Percentiles rank a stretch among this genome's conserved stretches.
phyloP scores from a whole-genome alignment of 2,329 filamentous ascomycete species.

The Fusarium sp. region DNA sequence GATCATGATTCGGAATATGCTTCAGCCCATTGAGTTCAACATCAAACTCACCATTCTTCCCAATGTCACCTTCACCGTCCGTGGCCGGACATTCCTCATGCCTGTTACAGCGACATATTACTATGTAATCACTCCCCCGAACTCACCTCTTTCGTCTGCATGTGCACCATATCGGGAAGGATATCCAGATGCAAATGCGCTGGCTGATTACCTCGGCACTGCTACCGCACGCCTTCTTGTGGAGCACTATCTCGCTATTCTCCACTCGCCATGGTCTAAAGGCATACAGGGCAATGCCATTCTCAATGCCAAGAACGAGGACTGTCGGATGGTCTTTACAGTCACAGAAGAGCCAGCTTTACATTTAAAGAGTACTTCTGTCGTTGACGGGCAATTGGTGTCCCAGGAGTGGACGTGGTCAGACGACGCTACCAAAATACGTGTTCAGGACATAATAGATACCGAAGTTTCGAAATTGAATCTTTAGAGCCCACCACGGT shows the following conservation, averaged over 20 bases:
- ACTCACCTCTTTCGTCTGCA: constrained; percentile 50
- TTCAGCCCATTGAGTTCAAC: constrained; percentile 56
- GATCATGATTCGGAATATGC: constrained; percentile 56
- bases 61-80: constrained; percentile 56
- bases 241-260: constrained; percentile 49
- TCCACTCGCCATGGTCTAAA: constrained; percentile 46
- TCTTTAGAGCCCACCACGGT: constrained; percentile 21
- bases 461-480: constrained; percentile 25
- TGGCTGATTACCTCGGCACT: constrained; percentile 60
- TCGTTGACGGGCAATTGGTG: constrained; percentile 22
- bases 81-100: constrained; percentile 58
- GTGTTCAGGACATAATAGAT: constrained; percentile 40
- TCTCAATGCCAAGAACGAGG: constrained; percentile 44
- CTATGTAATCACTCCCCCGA: constrained; percentile 55
- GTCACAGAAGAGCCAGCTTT: constrained; percentile 42
- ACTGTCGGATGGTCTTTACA: constrained; percentile 49
- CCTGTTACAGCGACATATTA: constrained; percentile 60
- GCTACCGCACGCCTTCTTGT: constrained; percentile 57
- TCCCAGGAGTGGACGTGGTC: constrained; percentile 50
- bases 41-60: constrained; percentile 61
- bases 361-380: constrained; percentile 37
- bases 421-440: constrained; percentile 23
- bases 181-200: constrained; percentile 58
- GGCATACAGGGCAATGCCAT: constrained; percentile 51
- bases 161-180: constrained; percentile 59